phyloP scores from a whole-genome alignment of 441 rosid genomes.

The Euphorbia corollata region DNA sequence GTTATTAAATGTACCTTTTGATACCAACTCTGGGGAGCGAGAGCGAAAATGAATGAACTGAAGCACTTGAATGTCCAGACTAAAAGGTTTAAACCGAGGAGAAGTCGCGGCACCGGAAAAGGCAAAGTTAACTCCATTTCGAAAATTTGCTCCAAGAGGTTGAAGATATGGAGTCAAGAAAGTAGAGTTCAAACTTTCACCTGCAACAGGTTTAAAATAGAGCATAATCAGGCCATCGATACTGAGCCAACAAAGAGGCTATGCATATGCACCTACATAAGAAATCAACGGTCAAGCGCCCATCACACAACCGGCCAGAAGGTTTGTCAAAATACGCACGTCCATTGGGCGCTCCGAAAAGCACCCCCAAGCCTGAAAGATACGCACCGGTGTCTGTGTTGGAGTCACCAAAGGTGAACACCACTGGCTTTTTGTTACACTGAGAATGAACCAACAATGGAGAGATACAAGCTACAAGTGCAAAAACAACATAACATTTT shows the following conservation, averaged over 20 bases:
- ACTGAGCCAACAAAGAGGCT: background rate
- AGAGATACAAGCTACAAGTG: conserved; percentile 5
- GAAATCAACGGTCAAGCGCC: conserved; percentile 32
- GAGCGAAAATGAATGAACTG: conserved; percentile 29
- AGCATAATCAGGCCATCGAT: background rate
- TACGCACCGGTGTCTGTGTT: conserved; percentile 58
- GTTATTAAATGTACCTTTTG: conserved; percentile 16
- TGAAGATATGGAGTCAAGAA: conserved; percentile 33
- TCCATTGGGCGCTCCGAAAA: conserved; percentile 26
- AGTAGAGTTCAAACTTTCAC: conserved; percentile 27
- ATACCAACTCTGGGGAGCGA: conserved; percentile 20
- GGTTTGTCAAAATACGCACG: conserved; percentile 24
- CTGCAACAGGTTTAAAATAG: conserved; percentile 12
- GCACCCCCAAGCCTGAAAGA: conserved; percentile 23
- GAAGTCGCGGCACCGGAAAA: conserved; percentile 26
- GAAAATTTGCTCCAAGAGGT: conserved; percentile 30
- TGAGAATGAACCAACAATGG: conserved; percentile 23
- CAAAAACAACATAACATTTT: background rate
- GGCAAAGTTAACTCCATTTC: conserved; percentile 34
- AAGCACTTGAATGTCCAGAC: conserved; percentile 28
- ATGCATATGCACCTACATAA: conserved; percentile 23
- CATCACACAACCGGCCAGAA: conserved; percentile 32
- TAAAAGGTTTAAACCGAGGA: conserved; percentile 23
- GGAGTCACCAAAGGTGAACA: conserved; percentile 60
- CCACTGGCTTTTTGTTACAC: conserved; percentile 33